Evolutionary conservation across 2,329 filamentous ascomycete species (phyloP).

Genomic region (Stagonosporopsis tanaceti): DNA sequence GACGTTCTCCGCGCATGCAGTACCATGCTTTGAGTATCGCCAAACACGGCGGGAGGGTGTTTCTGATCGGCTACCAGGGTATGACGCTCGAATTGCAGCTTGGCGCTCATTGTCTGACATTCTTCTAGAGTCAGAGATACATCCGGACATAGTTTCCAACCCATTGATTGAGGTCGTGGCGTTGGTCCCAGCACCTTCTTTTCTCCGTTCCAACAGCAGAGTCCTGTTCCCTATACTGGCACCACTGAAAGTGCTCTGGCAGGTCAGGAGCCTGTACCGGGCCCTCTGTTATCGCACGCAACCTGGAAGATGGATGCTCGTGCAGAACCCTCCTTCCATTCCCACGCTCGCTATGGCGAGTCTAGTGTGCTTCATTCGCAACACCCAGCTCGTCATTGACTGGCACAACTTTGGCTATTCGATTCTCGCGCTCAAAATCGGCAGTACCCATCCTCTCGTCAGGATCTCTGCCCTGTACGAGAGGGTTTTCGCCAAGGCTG

Average conservation of each 20-base stretch:
- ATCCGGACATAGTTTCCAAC: constrained; percentile 77
- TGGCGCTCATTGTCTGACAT: neutral
- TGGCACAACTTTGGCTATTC: constrained; percentile 99
- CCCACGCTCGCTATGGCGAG: constrained; percentile 83
- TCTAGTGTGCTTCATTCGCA: constrained; percentile 75
- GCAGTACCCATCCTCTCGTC: constrained; percentile 75
- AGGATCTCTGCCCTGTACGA: constrained; percentile 81
- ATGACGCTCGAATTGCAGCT: neutral
- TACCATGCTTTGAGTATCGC: constrained; percentile 96
- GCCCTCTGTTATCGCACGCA: constrained; percentile 76
- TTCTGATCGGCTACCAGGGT: constrained; percentile 90
- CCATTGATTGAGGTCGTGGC: constrained; percentile 75
- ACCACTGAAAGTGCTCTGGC: constrained; percentile 86
- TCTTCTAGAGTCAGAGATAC: constrained; percentile 75
- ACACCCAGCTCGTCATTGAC: constrained; percentile 86
- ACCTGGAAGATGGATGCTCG: constrained; percentile 84
- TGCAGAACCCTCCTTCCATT: constrained; percentile 94
- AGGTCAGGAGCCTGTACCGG: constrained; percentile 74
- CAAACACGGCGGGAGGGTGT: constrained; percentile 78
- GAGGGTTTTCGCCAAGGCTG: constrained; percentile 70
- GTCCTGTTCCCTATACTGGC: constrained; percentile 80
- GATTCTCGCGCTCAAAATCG: constrained; percentile 77
- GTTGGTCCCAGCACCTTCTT: constrained; percentile 71
- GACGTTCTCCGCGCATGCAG: constrained; percentile 96
- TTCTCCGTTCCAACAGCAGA: constrained; percentile 72